Conservation (phyloP, 257 asterid genomes). For the Plantago elongata region DNA sequence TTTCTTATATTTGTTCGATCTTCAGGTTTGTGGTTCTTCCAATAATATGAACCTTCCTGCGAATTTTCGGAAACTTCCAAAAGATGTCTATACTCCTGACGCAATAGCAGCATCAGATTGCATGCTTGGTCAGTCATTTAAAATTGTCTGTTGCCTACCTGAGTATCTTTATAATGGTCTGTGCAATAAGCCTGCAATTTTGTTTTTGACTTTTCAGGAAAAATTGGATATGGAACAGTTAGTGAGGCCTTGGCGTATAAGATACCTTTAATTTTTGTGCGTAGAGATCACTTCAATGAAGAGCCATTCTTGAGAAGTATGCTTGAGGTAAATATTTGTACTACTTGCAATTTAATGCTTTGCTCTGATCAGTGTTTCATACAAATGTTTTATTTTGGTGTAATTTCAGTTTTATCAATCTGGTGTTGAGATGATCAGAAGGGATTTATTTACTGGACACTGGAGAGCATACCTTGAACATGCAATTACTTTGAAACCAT, state of each 20-base stretch:
- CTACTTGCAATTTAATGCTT: no score
- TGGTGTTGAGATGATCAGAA: conserved; percentile 98
- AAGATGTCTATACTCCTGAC: conserved; percentile 93
- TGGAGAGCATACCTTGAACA: conserved; percentile 95
- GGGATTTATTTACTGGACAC: conserved; percentile 96
- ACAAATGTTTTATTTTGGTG: conserved; percentile 13
- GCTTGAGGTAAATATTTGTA: conserved; percentile 73
- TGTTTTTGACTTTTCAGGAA: conserved; percentile 48
- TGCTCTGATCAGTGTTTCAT: background rate
- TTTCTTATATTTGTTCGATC: conserved; percentile 9
- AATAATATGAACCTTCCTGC: conserved; percentile 76
- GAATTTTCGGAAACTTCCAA: conserved; percentile 77
- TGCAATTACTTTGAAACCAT: conserved; percentile 75
- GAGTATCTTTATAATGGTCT: conserved; percentile 12
- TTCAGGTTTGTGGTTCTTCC: conserved; percentile 97
- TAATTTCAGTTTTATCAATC: conserved; percentile 64
- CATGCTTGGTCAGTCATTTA: conserved; percentile 79
- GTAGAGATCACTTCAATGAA: conserved; percentile 95
- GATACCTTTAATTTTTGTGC: conserved; percentile 94
- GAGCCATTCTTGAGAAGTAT: conserved; percentile 97
- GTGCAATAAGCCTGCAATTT: conserved; percentile 9
- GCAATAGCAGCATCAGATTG: conserved; percentile 96
- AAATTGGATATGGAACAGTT: conserved; percentile 96
- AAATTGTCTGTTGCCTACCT: conserved; percentile 2
- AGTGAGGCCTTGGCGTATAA: conserved; percentile 95